Percentiles rank a stretch among this genome's conserved stretches.
Conservation (phyloP, 208 protist species). For the Jaenimonas drosophilae region DNA sequence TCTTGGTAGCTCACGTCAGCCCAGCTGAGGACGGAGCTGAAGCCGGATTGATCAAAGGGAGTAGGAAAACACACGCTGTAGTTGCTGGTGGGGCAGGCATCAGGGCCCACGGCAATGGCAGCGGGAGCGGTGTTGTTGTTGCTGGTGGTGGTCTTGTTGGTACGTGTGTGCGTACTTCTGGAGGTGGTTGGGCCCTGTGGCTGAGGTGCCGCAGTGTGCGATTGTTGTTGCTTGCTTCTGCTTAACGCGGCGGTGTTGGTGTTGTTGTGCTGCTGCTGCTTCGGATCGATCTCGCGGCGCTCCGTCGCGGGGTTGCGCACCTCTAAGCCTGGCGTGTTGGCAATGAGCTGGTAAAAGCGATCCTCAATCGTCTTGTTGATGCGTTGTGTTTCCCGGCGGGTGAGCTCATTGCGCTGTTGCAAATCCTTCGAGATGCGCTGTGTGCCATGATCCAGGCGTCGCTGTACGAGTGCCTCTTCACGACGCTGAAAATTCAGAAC, state of each 20-base stretch:
- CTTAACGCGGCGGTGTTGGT: no score
- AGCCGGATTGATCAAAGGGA: slow-evolving; percentile 48
- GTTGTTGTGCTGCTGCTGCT: no score
- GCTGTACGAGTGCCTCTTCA: slow-evolving; percentile 16
- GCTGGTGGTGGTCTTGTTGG: no score
- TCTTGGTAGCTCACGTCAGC: slow-evolving; percentile 61
- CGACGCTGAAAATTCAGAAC: slow-evolving; percentile 26
- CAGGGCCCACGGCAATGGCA: no score
- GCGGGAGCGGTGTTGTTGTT: no score
- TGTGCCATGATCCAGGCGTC: slow-evolving; percentile 12
- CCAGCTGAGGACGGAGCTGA: slow-evolving; percentile 57
- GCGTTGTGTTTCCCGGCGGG: background rate
- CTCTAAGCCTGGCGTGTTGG: background rate
- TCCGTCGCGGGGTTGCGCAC: background rate
- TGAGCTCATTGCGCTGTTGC: background rate
- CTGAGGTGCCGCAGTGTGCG: no score
- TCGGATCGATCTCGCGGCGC: no score
- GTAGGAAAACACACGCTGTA: slow-evolving; percentile 43
- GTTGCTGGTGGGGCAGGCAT: no score
- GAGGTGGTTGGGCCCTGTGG: no score
- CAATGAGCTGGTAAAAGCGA: background rate
- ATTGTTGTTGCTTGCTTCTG: no score
- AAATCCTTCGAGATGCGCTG: background rate
- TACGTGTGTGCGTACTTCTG: no score
- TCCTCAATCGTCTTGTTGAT: slow-evolving; percentile 1